A percentile compares a stretch with the other conserved stretches of the same genome.
These are phyloP conservation scores for Climacium dendroides DNA, from an alignment of 225 moss, liverwort and hornwort species.

Conservation along the genomic window DNA sequence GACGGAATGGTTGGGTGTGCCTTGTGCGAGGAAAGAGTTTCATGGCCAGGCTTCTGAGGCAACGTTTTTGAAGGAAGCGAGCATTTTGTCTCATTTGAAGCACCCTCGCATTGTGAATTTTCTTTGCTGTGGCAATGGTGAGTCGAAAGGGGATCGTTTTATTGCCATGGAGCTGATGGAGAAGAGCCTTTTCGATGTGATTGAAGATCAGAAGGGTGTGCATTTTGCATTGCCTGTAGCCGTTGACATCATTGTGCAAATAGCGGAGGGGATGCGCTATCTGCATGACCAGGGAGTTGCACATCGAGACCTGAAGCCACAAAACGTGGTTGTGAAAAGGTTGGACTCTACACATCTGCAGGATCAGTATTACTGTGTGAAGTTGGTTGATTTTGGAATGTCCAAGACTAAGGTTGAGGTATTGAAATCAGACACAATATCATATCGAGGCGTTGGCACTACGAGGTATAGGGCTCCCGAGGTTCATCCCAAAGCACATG, in stretches of 20 bases:
- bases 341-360: accelerated
- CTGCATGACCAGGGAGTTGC: not conserved
- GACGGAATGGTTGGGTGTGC: not conserved
- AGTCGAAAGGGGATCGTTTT: not conserved
- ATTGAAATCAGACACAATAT: not conserved
- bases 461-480: not conserved
- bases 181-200: not conserved
- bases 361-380: not conserved
- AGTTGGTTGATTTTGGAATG: not conserved
- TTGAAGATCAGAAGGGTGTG: not conserved
- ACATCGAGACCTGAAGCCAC: not conserved
- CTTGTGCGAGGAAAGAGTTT: not conserved
- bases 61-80: not conserved
- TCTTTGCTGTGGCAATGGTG: not conserved
- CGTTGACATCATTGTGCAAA: not conserved
- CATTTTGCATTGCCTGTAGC: not conserved
- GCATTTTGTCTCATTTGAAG: not conserved
- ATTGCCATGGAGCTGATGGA: not conserved
- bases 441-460: not conserved
- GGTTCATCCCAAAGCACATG: not conserved
- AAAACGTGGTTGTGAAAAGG: not conserved
- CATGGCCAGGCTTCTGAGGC: not conserved
- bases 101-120: not conserved
- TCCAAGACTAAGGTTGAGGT: not conserved
- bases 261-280: not conserved